Evolutionary conservation across 225 moss, liverwort and hornwort genomes (phyloP), one percentile per base, ranked within the genome.

Genomic region (Marchantia polymorpha): DNA sequence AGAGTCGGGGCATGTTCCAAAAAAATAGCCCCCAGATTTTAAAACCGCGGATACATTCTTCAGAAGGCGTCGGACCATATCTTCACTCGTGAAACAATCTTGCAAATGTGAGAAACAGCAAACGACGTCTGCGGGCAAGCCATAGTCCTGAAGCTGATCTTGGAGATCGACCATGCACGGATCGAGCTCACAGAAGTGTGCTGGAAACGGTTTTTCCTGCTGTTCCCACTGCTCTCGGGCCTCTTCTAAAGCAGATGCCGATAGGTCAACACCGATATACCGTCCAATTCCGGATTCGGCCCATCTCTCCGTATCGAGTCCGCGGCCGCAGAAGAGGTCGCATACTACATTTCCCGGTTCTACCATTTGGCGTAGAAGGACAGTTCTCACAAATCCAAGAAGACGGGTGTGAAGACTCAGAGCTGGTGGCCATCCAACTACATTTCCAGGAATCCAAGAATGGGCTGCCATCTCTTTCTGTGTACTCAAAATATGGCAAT

Each of bases 141-240:
- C 90, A 52, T 93, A 83, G 72, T 92, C 88, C 78, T 85, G 89
- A 84, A 97, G 88, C 74, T 91, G 81, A 65, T 86, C 87, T 75
- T 90, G 87, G 87, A 97, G 84, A 84, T 93, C 89, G 77, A 85
- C 94, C 96, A 97, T 94, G 92, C 96, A 97, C 61, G 96, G 96
- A 82, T 94, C 89, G 29, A 93, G 94, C 86, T 94, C 92, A 84
- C 89, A 92, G 64, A 97, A 97, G 74, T 88, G 88, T 73, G 96
- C 93, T 75, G 80, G 86, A 76, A 94, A 94, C 9, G 92, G 91
- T 70, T 85, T 91, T 31, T 85, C 89, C 48, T 81, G 84, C 76
- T 90, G 87, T 84, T 91, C 92, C 96, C 96, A 97, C 77, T 97
- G 92, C 80, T 97, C 96, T 83, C 81, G 89, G 17, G 94, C 96